Conservation (phyloP, 2,329 filamentous ascomycete genomes). For the Colletotrichum cuscutae region DNA sequence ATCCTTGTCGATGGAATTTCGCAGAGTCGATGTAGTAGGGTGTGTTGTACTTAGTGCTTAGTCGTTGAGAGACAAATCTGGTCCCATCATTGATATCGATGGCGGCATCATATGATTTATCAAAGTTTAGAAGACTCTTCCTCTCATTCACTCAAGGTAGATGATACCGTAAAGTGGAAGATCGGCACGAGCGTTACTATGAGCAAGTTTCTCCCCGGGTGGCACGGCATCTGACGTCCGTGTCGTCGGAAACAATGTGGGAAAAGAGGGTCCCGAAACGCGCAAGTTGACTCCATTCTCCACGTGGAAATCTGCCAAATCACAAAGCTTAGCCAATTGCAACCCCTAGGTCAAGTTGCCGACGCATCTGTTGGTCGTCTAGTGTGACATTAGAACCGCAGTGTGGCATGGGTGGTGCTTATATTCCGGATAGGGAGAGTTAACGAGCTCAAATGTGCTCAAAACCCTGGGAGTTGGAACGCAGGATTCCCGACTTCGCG, state of each 20-base stretch:
- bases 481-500: not conserved
- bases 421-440: not conserved
- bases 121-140: not conserved
- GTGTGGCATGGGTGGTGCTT: not conserved
- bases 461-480: not conserved
- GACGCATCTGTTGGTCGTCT: not conserved
- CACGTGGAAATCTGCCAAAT: not conserved
- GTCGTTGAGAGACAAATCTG: not conserved
- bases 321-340: not conserved
- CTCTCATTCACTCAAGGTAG: not conserved
- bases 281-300: not conserved
- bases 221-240: constrained; percentile 9
- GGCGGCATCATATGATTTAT: not conserved
- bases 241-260: constrained; percentile 13
- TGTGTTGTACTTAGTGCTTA: not conserved
- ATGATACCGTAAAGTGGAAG: not conserved
- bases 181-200: not conserved
- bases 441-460: constrained; percentile 29
- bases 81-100: not conserved
- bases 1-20: not conserved
- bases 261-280: not conserved
- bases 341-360: not conserved
- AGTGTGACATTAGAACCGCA: not conserved
- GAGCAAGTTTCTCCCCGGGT: constrained; percentile 23
- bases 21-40: not conserved